phyloP scores from a whole-genome alignment of 805 yeast species.

The Starmerella cellae region DNA sequence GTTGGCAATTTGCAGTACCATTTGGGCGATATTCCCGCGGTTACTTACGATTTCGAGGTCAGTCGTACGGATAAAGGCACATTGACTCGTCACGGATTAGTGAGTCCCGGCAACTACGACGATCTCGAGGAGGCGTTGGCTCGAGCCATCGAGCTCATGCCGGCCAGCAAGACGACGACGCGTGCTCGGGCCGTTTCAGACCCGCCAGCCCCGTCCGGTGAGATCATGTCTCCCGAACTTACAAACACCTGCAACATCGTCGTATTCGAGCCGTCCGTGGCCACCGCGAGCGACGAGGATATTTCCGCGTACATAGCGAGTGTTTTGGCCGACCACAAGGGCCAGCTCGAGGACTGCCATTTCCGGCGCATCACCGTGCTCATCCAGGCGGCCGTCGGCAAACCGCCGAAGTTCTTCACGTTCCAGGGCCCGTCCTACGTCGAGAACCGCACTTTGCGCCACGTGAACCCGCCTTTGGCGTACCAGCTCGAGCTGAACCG shows the following conservation, averaged over 20 bases:
- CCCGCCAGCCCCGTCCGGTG: constrained; percentile 21
- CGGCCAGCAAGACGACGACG: constrained; percentile 31
- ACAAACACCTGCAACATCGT: constrained; percentile 76
- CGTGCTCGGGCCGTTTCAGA: constrained; percentile 32
- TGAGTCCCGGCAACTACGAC: constrained; percentile 46
- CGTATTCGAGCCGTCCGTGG: constrained; percentile 30
- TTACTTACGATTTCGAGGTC: constrained; percentile 52
- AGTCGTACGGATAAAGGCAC: constrained; percentile 9
- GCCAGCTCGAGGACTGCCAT: constrained; percentile 54
- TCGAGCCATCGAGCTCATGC: constrained; percentile 61
- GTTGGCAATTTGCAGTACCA: constrained; percentile 62
- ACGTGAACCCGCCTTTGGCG: constrained; percentile 95
- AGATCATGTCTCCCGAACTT: constrained; percentile 26
- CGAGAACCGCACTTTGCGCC: constrained; percentile 91
- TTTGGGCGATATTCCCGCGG: constrained; percentile 40
- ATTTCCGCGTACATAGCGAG: constrained; percentile 50
- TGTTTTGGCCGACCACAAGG: constrained; percentile 52
- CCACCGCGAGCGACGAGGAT: constrained; percentile 54
- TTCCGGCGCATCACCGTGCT: constrained; percentile 91
- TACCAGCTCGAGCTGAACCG: constrained; percentile 92
- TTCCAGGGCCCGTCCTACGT: constrained; percentile 75
- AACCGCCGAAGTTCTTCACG: constrained; percentile 90
- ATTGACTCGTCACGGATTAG: constrained; percentile 40
- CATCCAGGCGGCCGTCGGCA: constrained; percentile 67
- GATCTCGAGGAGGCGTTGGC: constrained; percentile 74